Base-by-base conservation (phyloP, 1,284 basidiomycete species). In the Naganishia cerealis region DNA sequence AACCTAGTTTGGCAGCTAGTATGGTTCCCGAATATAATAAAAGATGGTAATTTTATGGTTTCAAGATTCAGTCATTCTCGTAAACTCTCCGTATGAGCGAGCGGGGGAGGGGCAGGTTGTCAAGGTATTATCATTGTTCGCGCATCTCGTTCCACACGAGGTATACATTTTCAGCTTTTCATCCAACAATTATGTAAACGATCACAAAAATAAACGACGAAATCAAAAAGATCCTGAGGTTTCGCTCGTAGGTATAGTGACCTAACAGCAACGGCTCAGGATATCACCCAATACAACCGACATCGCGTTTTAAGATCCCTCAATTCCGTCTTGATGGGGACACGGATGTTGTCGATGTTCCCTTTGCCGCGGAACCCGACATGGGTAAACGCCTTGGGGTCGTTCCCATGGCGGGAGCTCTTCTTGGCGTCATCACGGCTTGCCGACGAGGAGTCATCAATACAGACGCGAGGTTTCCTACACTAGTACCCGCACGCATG, bases 381-480 rank as follows among this genome's bases (percentile, higher is more conserved):
- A 63, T 24, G 13, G 61, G 61, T 40, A 63, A 26, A 52, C 61
- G 61, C 38, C 61, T 53, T 13, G 61, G 61, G 10, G 61, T 63
- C 1, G 61, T 63, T 21, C 61, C 61, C 33, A 63, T 29, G 29
- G 61, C 61, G 0, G 61, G 61, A 5, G 61, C 61, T 53, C 71
- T 67, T 42, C 69, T 57, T 16, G 72, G 72, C 21, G 71, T 73
- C 68, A 69, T 70, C 7, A 67, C 71, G 12, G 68, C 66, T 24
- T 62, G 70, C 50, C 67, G 58, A 48, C 69, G 40, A 12, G 71
- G 69, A 38, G 70, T 67, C 55, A 62, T 70, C 57, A 40, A 50
- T 26, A 53, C 67, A 36, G 67, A 42, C 58, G 50, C 59, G 36
- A 43, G 36, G 54, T 65, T 21, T 42, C 55, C 46, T 40, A 57